Evolutionary conservation across 441 rosid species (phyloP).

Genomic region (Corymbia calophylla): DNA sequence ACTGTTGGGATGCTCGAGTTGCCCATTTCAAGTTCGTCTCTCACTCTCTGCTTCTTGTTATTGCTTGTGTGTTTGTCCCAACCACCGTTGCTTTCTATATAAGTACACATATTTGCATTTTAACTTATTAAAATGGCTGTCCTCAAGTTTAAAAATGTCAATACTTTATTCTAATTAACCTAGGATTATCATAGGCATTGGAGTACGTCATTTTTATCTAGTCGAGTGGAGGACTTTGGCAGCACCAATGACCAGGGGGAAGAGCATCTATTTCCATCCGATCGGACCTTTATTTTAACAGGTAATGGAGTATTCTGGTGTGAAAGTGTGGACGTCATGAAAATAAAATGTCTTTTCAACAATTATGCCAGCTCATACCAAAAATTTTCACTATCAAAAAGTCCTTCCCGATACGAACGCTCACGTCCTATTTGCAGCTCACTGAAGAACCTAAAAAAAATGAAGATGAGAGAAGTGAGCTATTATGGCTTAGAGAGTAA

Average conservation of each 20-base stretch:
- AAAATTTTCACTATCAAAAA: too few species aligned
- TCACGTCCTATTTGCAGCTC: too few species aligned
- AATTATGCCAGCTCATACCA: too few species aligned
- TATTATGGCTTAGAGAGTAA: too few species aligned
- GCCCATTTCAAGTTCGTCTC: conserved; percentile 5
- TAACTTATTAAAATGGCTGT: background rate
- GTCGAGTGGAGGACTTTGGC: background rate
- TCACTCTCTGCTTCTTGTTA: background rate
- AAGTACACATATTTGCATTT: background rate
- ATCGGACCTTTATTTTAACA: too few species aligned
- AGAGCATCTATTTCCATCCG: too few species aligned
- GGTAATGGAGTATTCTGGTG: too few species aligned
- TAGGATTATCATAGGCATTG: background rate
- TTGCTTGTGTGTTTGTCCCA: background rate
- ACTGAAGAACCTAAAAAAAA: too few species aligned
- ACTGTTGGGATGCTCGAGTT: conserved; percentile 19
- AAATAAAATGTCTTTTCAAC: background rate
- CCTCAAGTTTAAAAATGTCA: background rate
- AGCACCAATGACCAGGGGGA: background rate
- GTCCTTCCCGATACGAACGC: too few species aligned
- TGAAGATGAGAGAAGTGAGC: too few species aligned
- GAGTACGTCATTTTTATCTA: background rate
- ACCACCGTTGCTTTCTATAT: background rate
- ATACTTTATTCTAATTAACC: background rate
- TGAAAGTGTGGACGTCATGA: background rate